Evolutionary conservation across 2,329 filamentous ascomycete genomes (phyloP).

Genomic region (Emmonsia crescens): DNA sequence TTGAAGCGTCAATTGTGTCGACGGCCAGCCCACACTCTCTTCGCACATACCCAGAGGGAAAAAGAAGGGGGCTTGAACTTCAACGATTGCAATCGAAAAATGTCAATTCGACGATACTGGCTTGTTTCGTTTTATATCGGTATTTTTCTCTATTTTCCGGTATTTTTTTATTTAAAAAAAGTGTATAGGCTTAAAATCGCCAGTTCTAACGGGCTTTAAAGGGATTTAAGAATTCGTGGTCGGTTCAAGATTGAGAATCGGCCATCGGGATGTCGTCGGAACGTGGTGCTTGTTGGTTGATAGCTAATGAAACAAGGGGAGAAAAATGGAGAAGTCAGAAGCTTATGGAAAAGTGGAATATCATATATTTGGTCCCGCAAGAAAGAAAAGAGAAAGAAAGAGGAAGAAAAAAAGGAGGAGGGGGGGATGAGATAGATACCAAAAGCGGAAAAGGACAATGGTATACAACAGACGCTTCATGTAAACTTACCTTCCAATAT

Average conservation of each 20-base stretch:
- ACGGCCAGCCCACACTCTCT: neutral
- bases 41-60: too few species aligned
- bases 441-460: neutral
- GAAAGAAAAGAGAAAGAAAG: neutral
- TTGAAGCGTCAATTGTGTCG: neutral
- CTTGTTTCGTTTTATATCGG: neutral
- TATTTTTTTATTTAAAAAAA: too few species aligned
- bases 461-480: neutral
- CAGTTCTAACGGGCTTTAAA: neutral
- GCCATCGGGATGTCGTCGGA: neutral
- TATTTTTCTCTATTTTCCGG: neutral
- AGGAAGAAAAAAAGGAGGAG: neutral
- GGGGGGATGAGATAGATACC: neutral
- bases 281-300: neutral
- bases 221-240: neutral
- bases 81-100: neutral
- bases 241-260: neutral
- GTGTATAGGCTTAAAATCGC: neutral
- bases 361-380: neutral
- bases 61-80: neutral
- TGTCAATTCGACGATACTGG: neutral
- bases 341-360: neutral
- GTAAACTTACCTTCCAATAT: conserved; percentile 1
- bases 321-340: neutral
- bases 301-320: neutral